Evolutionary conservation across 352 stramenopile genomes (phyloP), one percentile per base, ranked within the genome.

Genomic region (Phytophthora pseudosyringae): DNA sequence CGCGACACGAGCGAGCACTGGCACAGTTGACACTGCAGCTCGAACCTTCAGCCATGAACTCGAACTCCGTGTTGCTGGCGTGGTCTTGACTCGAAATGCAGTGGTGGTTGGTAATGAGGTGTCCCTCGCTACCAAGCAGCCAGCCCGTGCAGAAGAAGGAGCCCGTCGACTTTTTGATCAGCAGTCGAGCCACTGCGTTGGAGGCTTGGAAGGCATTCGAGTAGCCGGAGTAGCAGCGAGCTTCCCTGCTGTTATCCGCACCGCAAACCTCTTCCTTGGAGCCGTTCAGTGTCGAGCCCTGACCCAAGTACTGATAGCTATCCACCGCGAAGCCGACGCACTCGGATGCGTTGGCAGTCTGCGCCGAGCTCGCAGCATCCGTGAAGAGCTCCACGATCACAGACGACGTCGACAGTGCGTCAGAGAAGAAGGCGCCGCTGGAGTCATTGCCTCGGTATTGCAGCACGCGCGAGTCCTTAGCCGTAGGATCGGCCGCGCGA

Each of bases 41-140:
- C 1, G 32, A 40, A 5, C 80, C 74, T 18, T 88, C 64, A 3
- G 83, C 86, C 48, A 72, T 67, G 48, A 94, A 91, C 65, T 94
- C 84, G 32, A 88, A 85, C 47, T 92, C 66, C 2, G 78, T 90
- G 58, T 81, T 76, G n/a, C 44, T 78, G 4, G 86, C 86, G 29
- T 90, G 58, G 12, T 28, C 32, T 40, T 73, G 61, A 21, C 54
- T 73, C 5, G 58, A 70, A 52, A 94, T 92, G 74, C 86, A 94
- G 71, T 94, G 86, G 51, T 92, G 58, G 74, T 94, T 94, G 25
- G 86, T 93, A 15, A 94, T 41, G 36, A 91, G n/a, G 50, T 94
- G 84, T 13, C 83, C 84, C 16, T 94, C 75, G 32, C 73, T 88
- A n/a, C 86, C 86, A 26, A 92, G 6, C 3, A 94, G 64, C 80